Base-by-base conservation (phyloP, 73 alveolate genomes). In the Breviolum minutum region DNA sequence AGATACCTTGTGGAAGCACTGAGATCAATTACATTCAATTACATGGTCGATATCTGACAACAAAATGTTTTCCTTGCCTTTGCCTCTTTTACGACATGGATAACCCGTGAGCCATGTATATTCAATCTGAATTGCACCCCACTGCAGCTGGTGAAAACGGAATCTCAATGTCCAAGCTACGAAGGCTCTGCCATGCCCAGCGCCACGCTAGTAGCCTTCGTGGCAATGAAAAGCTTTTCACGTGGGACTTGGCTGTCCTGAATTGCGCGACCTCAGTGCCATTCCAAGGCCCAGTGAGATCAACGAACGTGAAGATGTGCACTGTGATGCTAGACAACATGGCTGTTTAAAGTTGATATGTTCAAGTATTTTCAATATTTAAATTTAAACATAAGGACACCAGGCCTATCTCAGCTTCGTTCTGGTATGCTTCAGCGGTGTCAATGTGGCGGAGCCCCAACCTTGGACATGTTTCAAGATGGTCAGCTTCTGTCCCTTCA, bases 121-220 rank as follows among this genome's bases (percentile, higher is more conserved):
- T 40, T 40, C 54, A 40, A 40, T 40, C 54, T 40, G 54, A 3
- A 40, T 40, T 40, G 54, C 54, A 40, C 54, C 54, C 54, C 54
- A 40, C 54, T 40, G 54, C 77, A 68, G 24, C 54, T 40, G 26
- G 84, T 40, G 54, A 3, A 40, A 16, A 16, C 4, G 79, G 54
- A 40, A 40, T 40, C 3, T 40, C 54, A 69, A 24, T 24, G 19
- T 40, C 68, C 95, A 63, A 64, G 95, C 54, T 13, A 69, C 98
- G 90, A 9, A 6, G 90, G 68, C 76, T 92, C 98, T 32, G 98
- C 98, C 98, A 92, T 74, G 66, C 98, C 98, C 88, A 92, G 98
- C 5, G 98, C 91, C 54, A 92, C 91, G 80, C 91, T 74, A 12
- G 98, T 92, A 22, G 98, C 98, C 80, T 92, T 92, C 73, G 98